Percentiles rank a stretch among this genome's conserved stretches.
Conservation (phyloP, 495 filamentous ascomycete species). For the Penicillium coffeae region DNA sequence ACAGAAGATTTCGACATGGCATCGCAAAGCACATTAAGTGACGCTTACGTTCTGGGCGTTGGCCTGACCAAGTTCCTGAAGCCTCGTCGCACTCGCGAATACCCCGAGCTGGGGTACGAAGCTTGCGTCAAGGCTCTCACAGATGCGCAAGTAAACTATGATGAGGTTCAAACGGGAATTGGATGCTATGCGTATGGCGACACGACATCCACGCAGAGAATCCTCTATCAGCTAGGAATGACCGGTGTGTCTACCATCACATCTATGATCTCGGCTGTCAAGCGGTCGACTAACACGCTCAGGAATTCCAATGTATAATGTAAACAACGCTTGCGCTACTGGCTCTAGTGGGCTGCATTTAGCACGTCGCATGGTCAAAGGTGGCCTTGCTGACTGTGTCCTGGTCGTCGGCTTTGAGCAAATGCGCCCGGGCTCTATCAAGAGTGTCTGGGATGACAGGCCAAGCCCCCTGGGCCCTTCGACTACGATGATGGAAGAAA, state of each 20-base stretch:
- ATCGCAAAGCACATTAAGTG: background rate
- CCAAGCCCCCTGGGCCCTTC: slow-evolving; percentile 19
- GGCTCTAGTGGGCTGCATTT: slow-evolving; percentile 74
- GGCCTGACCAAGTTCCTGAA: slow-evolving; percentile 22
- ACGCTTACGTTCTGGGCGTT: slow-evolving; percentile 18
- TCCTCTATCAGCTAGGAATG: slow-evolving; percentile 93
- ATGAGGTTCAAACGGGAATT: slow-evolving; percentile 78
- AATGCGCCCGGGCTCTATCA: slow-evolving; percentile 66
- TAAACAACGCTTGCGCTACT: slow-evolving; percentile 87
- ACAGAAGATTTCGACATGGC: too few species aligned
- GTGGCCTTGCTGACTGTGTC: slow-evolving; percentile 67
- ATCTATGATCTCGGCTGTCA: background rate
- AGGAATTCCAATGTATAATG: slow-evolving; percentile 78
- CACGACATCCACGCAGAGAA: slow-evolving; percentile 64
- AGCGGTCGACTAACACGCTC: background rate
- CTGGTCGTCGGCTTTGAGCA: slow-evolving; percentile 89
- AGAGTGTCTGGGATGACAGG: slow-evolving; percentile 23
- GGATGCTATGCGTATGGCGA: slow-evolving; percentile 90
- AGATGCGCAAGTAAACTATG: slow-evolving; percentile 82
- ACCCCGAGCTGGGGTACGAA: slow-evolving; percentile 21
- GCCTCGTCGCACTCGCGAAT: slow-evolving; percentile 21
- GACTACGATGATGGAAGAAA: slow-evolving; percentile 20
- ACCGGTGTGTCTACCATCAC: slow-evolving; percentile 32
- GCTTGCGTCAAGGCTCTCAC: slow-evolving; percentile 65
- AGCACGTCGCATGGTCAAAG: slow-evolving; percentile 62